Percentiles rank a stretch among this genome's conserved stretches.
Evolutionary conservation across 2,329 filamentous ascomycete species (phyloP).

Genomic region (Colletotrichum sp.): DNA sequence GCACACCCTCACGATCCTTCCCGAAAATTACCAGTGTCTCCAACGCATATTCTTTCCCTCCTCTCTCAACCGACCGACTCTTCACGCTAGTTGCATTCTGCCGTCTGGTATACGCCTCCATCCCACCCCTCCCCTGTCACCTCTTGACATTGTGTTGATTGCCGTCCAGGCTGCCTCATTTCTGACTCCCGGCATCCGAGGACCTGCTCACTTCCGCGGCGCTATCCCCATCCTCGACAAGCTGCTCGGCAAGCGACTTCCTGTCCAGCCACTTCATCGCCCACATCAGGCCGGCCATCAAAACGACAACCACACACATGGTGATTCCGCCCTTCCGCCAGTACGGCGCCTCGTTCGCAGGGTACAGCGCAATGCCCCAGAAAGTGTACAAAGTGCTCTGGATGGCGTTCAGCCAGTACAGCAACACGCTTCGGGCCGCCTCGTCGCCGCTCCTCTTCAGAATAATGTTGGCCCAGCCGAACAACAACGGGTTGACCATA

Average conservation of each 20-base stretch:
- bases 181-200: not conserved
- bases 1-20: not conserved
- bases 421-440: constrained; percentile 40
- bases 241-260: not conserved
- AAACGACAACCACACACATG: constrained; percentile 15
- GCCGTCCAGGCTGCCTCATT: not conserved
- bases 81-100: not conserved
- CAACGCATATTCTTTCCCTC: not conserved
- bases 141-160: not conserved
- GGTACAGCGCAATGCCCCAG: constrained; percentile 48
- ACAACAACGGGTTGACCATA: constrained; percentile 42
- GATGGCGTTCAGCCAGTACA: constrained; percentile 45
- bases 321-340: constrained; percentile 36
- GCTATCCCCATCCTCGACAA: not conserved
- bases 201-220: not conserved
- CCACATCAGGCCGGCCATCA: not conserved
- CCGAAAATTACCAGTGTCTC: not conserved
- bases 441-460: constrained; percentile 34
- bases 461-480: constrained; percentile 28
- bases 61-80: not conserved
- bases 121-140: not conserved
- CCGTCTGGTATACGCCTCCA: not conserved
- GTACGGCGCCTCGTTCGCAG: constrained; percentile 46
- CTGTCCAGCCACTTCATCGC: constrained; percentile 3
- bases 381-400: constrained; percentile 46